A percentile compares a stretch with the other conserved stretches of the same genome.
Conservation (phyloP, 2,329 filamentous ascomycete species). For the Colletotrichum sp. region DNA sequence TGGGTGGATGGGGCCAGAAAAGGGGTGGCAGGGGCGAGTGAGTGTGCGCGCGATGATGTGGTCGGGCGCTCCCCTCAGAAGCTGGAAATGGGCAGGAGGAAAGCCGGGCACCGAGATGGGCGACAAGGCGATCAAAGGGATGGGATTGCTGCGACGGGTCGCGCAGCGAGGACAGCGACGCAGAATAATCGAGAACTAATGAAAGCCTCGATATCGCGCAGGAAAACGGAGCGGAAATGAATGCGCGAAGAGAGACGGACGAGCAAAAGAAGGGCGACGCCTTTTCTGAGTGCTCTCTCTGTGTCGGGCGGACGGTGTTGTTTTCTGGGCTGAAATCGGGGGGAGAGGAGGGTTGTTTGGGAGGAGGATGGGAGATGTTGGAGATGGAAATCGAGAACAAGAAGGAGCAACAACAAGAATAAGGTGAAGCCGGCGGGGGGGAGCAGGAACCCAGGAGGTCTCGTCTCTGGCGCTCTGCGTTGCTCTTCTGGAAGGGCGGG, state of each 20-base stretch:
- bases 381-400: slow-evolving; percentile 15
- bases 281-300: slow-evolving; percentile 21
- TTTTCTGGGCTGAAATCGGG: slow-evolving; percentile 16
- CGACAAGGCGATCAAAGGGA: slow-evolving; percentile 15
- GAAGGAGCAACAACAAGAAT: slow-evolving; percentile 10
- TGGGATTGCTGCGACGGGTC: slow-evolving; percentile 18
- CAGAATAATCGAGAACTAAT: slow-evolving; percentile 50
- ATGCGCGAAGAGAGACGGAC: slow-evolving; percentile 24
- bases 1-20: slow-evolving; percentile 6
- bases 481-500: slow-evolving; percentile 14
- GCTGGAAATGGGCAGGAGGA: slow-evolving; percentile 8
- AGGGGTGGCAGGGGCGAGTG: slow-evolving; percentile 19
- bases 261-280: slow-evolving; percentile 19
- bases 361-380: slow-evolving; percentile 21
- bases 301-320: slow-evolving; percentile 27
- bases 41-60: slow-evolving; percentile 21
- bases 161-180: slow-evolving; percentile 22
- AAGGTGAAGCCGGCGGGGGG: slow-evolving; percentile 4
- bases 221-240: slow-evolving; percentile 24
- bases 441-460: not conserved
- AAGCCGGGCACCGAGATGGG: slow-evolving; percentile 6
- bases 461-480: not conserved
- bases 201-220: slow-evolving; percentile 46
- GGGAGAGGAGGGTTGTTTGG: slow-evolving; percentile 20
- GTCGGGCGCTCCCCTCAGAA: slow-evolving; percentile 15